These are phyloP conservation scores for Imleria badia DNA, from an alignment of 768 basidiomycete genomes.

Conservation along the genomic window DNA sequence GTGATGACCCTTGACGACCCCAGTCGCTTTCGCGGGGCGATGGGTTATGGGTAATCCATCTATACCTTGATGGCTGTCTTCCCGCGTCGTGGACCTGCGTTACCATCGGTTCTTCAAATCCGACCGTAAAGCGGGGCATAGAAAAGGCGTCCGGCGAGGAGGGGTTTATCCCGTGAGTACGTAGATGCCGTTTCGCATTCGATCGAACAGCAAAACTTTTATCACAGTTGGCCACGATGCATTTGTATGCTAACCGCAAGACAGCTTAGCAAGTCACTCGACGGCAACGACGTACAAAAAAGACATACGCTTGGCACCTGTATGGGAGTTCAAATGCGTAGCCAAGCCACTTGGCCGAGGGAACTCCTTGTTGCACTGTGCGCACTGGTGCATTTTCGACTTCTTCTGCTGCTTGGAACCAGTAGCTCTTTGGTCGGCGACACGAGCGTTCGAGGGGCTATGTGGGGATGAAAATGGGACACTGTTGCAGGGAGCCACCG, in stretches of 20 bases:
- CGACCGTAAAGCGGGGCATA: conserved; percentile 35
- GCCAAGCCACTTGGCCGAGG: conserved; percentile 51
- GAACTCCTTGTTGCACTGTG: conserved; percentile 44
- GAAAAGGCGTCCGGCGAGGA: conserved; percentile 20
- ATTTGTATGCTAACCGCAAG: conserved; percentile 34
- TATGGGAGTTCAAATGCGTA: conserved; percentile 55
- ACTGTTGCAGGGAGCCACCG: background rate
- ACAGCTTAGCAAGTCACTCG: conserved; percentile 5
- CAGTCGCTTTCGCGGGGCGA: conserved; percentile 31
- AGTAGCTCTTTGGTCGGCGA: conserved; percentile 11
- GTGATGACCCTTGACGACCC: conserved; percentile 16
- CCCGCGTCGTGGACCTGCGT: conserved; percentile 42
- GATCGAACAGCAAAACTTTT: conserved; percentile 77
- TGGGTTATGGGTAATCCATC: conserved; percentile 44
- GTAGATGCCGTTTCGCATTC: conserved; percentile 77
- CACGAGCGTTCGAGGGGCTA: conserved; percentile 1
- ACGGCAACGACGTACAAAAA: background rate
- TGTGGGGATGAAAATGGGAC: conserved; percentile 10
- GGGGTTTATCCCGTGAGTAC: conserved; percentile 62
- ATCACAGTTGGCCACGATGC: conserved; percentile 57
- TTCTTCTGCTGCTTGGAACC: conserved; percentile 31
- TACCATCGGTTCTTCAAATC: conserved; percentile 47
- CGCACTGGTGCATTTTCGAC: conserved; percentile 51
- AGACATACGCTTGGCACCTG: conserved; percentile 48
- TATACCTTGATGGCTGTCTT: conserved; percentile 34